Evolutionary conservation across 139 green algal genomes (phyloP), one percentile per base, ranked within the genome.

Genomic region (Chlorella sorokiniana): DNA sequence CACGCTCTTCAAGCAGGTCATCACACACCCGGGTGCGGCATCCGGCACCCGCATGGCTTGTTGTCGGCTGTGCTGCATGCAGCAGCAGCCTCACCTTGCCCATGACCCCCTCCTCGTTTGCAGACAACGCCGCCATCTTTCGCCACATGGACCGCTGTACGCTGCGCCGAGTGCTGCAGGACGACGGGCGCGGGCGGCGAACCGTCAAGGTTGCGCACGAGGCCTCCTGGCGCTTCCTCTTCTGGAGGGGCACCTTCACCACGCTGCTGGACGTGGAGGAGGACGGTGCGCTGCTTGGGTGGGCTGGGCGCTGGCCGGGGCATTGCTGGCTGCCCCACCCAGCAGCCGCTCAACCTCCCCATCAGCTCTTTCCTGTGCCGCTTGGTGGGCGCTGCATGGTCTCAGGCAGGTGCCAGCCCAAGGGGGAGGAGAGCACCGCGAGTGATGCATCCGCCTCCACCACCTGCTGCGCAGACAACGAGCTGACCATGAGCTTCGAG

Each of bases 81-180:
- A 61, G 61, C 61, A n/a, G 16, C 61, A 68, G 61, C 61, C 6
- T 22, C 25, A 4, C 2, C 11, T 8, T 40, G 5, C 4, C 37
- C 65, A 72, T 72, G 20, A 8, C 5, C 1, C 16, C 51, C 48
- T 27, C 23, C 10, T 27, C 38, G 20, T 69, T 40, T 79, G 38
- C 61, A 81, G 75, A 81, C 75, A 81, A 81, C n/a, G 75, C 75
- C 11, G 59, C 59, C 16, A 86, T 86, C 42, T 86, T 82, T 27
- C 44, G 82, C 2, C 73, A 86, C 56, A 86, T 86, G 82, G 76
- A 86, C 76, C 73, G 82, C 33, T 86, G 82, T 63, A 33, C 69
- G 9, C 83, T 65, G 45, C 67, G 82, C n/a, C 41, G 51, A 0
- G 54, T 86, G 33, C 61, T 80, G 35, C 22, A 77, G 40, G 68